Conservation (phyloP, 305 asterid species). For the Vinca major region DNA sequence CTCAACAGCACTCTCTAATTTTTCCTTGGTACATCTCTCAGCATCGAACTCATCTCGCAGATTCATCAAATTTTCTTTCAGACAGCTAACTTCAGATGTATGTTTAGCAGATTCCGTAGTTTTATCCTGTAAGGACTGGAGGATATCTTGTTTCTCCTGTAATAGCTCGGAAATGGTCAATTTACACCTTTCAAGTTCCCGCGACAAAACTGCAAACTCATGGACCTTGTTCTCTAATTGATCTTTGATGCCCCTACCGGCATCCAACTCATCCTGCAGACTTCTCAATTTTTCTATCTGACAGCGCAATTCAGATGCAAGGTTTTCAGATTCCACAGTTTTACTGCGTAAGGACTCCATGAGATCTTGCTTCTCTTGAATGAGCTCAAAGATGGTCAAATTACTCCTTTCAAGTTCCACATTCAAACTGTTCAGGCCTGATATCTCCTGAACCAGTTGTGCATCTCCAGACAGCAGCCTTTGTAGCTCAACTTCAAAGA, state of each 20-base stretch:
- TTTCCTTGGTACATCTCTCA: slow-evolving; percentile 40
- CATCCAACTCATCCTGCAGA: slow-evolving; percentile 42
- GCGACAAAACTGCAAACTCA: slow-evolving; percentile 28
- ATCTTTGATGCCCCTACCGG: slow-evolving; percentile 37
- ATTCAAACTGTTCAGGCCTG: slow-evolving; percentile 46
- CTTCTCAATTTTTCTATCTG: slow-evolving; percentile 42
- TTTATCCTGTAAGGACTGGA: slow-evolving; percentile 37
- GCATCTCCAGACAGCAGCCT: slow-evolving; percentile 47
- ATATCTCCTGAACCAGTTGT: slow-evolving; percentile 44
- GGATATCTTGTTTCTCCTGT: slow-evolving; percentile 52
- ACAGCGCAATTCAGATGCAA: slow-evolving; percentile 41
- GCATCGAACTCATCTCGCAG: slow-evolving; percentile 40
- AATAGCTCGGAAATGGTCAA: slow-evolving; percentile 37
- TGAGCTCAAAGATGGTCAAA: slow-evolving; percentile 38
- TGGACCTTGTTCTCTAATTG: slow-evolving; percentile 43
- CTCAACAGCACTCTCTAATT: slow-evolving; percentile 40
- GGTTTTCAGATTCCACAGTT: slow-evolving; percentile 45
- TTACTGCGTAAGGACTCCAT: slow-evolving; percentile 34
- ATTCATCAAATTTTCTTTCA: slow-evolving; percentile 39
- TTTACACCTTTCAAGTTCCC: slow-evolving; percentile 44
- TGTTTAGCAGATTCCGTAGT: slow-evolving; percentile 48
- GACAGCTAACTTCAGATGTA: slow-evolving; percentile 40
- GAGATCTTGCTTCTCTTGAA: slow-evolving; percentile 50
- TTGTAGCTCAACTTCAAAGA: slow-evolving; percentile 58
- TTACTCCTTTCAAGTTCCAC: slow-evolving; percentile 47